Conservation (phyloP, 2,329 filamentous ascomycete genomes). For the Fusarium sp. region DNA sequence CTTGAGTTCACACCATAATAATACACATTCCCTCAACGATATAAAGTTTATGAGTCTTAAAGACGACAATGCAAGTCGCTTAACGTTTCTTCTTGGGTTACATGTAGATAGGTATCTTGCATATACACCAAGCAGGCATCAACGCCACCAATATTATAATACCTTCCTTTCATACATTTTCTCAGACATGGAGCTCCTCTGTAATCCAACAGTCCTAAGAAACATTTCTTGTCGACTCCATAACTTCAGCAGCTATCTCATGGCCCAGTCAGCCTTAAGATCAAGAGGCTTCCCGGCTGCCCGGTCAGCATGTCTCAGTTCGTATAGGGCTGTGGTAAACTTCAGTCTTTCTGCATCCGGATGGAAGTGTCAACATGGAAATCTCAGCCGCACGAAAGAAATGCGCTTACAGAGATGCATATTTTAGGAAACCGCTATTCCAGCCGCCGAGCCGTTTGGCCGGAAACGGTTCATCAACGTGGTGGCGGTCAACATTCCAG, state of each 20-base stretch:
- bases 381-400: background rate
- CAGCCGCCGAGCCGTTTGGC: background rate
- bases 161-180: background rate
- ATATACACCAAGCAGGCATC: background rate
- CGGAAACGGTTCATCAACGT: background rate
- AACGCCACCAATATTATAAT: background rate
- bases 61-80: background rate
- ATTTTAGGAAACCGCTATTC: background rate
- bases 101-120: background rate
- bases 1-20: slow-evolving; percentile 33
- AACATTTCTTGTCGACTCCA: too few species aligned
- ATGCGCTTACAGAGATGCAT: background rate
- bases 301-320: background rate
- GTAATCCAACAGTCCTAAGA: too few species aligned
- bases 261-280: background rate
- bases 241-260: too few species aligned
- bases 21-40: rapidly evolving
- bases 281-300: background rate
- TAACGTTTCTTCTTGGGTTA: background rate
- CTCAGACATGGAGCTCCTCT: background rate
- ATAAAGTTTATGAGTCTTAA: background rate
- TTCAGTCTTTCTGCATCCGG: background rate
- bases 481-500: slow-evolving; percentile 3
- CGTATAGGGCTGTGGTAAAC: background rate
- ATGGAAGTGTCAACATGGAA: background rate